Evolutionary conservation across 352 stramenopile species (phyloP), one percentile per base, ranked within the genome.

Genomic region (Globisporangium cystogenes): DNA sequence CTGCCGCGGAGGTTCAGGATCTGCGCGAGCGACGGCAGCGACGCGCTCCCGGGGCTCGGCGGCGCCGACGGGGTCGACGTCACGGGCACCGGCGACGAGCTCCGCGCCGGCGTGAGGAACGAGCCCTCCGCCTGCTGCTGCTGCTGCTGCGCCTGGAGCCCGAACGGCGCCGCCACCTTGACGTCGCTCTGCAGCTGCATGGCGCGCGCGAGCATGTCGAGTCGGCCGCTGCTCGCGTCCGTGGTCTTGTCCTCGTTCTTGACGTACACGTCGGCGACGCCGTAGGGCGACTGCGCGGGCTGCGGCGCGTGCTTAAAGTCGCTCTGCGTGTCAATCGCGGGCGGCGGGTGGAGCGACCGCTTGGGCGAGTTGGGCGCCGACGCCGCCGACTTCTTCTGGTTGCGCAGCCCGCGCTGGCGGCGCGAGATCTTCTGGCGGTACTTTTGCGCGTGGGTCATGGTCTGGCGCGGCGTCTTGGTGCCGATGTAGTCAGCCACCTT

Each of bases 391-490:
- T 84, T 84, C 73, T 90, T 90, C 57, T 87, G 77, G 60, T 90
- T 90, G 56, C 76, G 76, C 56, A 92, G 57, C 0, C 78, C 82
- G 21, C 78, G 72, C 60, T 87, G 76, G 43, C 77, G 77, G 7
- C 82, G 73, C 56, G 81, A 71, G 53, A 90, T 89, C 68, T 91
- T 91, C 56, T 91, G 81, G 16, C 81, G 77, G 62, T 91, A 91
- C 66, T 91, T 91, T 31, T 91, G 81, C 41, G 81, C 81, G 53
- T 91, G 81, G 0, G 81, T 91, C 81, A 91, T 91, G 35, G 98
- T 98, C 70, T 99, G 97, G 20, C 95, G 87, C 8, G 93, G 77
- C 6, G 83, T 94, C 57, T 93, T 91, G 11, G 83, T 91, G 50
- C 82, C 77, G 43, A 95, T 88, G 58, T 86, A 77, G 42, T 89